Evolutionary conservation across 2,329 filamentous ascomycete genomes (phyloP), one percentile per base, ranked within the genome.

Genomic region (Tolypocladium guangdongense): DNA sequence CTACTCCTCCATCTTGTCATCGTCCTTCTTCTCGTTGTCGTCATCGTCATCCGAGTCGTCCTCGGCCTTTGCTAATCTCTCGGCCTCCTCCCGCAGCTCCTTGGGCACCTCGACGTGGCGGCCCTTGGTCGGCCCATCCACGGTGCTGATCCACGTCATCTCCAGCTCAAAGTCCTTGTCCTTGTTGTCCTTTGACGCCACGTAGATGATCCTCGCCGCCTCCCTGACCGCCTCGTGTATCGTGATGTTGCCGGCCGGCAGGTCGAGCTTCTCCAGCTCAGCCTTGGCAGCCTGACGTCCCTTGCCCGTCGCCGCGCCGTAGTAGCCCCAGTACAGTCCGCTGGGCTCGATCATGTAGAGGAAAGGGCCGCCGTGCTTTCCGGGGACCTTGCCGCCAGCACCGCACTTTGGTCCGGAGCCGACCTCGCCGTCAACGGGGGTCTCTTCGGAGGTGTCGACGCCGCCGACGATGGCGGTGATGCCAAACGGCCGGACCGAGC

Each of bases 301-400:
- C 75, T 99, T 99, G 66, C 93, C 93, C 16, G 93, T 96, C 50
- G 93, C 93, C 39, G 93, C 93, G 63, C 93, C 93, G 71, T 96
- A 96, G 80, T 99, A 99, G 56, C 93, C 93, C 93, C 93, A 99
- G 78, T 96, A 97, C 61, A 92, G 75, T 53, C 93, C 93, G 66
- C 90, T 96, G 43, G 93, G 93, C 77, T 99, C 93, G 63, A 99
- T 92, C 93, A 99, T 99, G 80, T 96, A 99, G 57, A 99, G 82
- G 58, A 85, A 91, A 24, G 93, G 93, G 1, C 92, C 93, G 62
- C 93, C 93, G 68, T 90, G 84, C 65, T 83, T 84, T 64, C 83
- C 82, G 32, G 69, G 73, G 45, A 84, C 80, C 75, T 93, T 95
- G 66, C 92, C 92, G 58, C 92, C 92, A 27, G 89, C 83, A 55